Evolutionary conservation across 2,329 filamentous ascomycete genomes (phyloP).

Genomic region (Clonostachys byssicola): DNA sequence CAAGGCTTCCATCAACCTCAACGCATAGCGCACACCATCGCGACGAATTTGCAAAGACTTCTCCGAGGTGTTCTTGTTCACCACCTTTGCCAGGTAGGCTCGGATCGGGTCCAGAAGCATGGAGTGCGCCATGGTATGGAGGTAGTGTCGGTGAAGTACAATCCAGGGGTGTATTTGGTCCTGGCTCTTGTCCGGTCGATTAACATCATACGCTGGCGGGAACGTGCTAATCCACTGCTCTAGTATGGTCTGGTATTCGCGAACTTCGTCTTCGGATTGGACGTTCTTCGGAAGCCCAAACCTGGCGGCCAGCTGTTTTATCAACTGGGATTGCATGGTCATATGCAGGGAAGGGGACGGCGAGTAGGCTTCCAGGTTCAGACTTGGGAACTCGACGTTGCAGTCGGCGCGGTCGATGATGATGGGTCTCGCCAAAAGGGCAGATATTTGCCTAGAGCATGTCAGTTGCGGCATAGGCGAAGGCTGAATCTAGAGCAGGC

Average conservation of each 20-base stretch:
- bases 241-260: slow-evolving; percentile 22
- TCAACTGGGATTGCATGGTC: slow-evolving; percentile 27
- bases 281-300: slow-evolving; percentile 23
- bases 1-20: slow-evolving; percentile 34
- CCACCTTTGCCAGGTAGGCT: slow-evolving; percentile 32
- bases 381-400: slow-evolving; percentile 21
- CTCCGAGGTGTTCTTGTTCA: slow-evolving; percentile 14
- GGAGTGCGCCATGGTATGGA: slow-evolving; percentile 37
- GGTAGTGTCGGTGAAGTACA: slow-evolving; percentile 36
- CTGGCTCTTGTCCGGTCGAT: slow-evolving; percentile 14
- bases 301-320: slow-evolving; percentile 15
- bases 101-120: slow-evolving; percentile 41
- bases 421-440: slow-evolving; percentile 22
- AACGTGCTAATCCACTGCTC: slow-evolving; percentile 34
- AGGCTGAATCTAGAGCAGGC: neutral
- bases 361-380: slow-evolving; percentile 20
- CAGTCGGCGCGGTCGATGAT: slow-evolving; percentile 26
- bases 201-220: slow-evolving; percentile 31
- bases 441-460: slow-evolving; percentile 24
- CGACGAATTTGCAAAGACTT: slow-evolving; percentile 30
- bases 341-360: slow-evolving; percentile 25
- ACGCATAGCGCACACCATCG: slow-evolving; percentile 34
- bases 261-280: slow-evolving; percentile 16
- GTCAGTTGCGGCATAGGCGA: neutral
- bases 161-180: slow-evolving; percentile 36